Evolutionary conservation across 2,329 filamentous ascomycete species (phyloP), one percentile per base, ranked within the genome.

Genomic region (Nothomitra cinnamomea): DNA sequence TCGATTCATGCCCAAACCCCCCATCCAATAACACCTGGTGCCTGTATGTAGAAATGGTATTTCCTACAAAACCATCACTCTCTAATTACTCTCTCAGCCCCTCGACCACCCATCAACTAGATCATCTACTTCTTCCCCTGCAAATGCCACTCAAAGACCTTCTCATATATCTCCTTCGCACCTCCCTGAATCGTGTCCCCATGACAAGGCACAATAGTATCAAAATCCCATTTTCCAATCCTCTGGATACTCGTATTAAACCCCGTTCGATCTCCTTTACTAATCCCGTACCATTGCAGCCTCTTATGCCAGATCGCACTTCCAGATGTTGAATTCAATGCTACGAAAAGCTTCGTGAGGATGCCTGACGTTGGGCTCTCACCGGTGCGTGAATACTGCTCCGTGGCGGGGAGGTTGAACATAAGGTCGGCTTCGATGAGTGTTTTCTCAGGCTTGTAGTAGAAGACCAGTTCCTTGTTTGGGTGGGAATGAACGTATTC

Each of bases 391-490:
- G 69, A 77, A 68, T 87, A 95, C 70, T 96, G 92, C 70, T 98
- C 92, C 0, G 71, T 79, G 0, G 87, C 79, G 0, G 92, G 92
- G 35, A 95, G 70, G 66, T 95, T 96, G 75, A 96, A 96, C 59
- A 96, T 65, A 42, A 96, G 68, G 66, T 98, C 92, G 4, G 88
- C 92, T 69, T 95, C 72, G 63, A 98, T 89, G 45, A 98, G 69
- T 0, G 87, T 84, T 54, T 73, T 72, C 12, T 85, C 82, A 0
- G 86, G 87, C 64, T 81, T 83, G 73, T 94, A 88, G 63, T 82
- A 71, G 68, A 96, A 87, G 24, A 92, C 87, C 28, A 96, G 71
- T 68, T 98, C 92, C 64, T 86, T 84, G 70, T 94, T 95, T 28
- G 73, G 70, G 67, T 96, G 80, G 2, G 78, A 78, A 60, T 85